Percentiles rank a stretch among this genome's conserved stretches.
phyloP scores from a whole-genome alignment of 306 rosid species.

The Vigna trinervia region DNA sequence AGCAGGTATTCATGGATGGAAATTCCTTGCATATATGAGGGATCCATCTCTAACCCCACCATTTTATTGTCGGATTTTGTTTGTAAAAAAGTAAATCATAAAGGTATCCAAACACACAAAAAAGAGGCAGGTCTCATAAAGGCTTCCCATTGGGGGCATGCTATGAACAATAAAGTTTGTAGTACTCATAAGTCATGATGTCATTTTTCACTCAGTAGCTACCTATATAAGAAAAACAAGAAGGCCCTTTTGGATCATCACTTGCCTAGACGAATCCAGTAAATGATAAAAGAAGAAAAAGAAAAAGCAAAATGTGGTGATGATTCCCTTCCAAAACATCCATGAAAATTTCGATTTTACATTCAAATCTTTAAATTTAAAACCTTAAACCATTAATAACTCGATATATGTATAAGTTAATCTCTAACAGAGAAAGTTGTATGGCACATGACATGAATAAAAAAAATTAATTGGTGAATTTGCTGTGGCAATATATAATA shows the following conservation, averaged over 20 bases:
- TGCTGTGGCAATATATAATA: slow-evolving; percentile 1
- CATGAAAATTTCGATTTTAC: not conserved
- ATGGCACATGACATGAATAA: slow-evolving; percentile 42
- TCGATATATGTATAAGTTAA: slow-evolving; percentile 35
- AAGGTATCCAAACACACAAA: not conserved
- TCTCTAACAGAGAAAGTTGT: slow-evolving; percentile 33
- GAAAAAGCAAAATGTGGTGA: not conserved
- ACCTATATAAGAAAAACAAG: slow-evolving; percentile 22
- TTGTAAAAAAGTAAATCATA: slow-evolving; percentile 38
- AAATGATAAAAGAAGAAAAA: not conserved
- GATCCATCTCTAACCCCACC: slow-evolving; percentile 48
- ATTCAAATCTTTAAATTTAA: slow-evolving; percentile 31
- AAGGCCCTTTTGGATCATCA: slow-evolving; percentile 38
- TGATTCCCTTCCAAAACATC: not conserved
- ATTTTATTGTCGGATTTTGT: slow-evolving; percentile 25
- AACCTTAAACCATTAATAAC: not conserved
- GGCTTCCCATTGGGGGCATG: slow-evolving; percentile 27
- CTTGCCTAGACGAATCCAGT: slow-evolving; percentile 21
- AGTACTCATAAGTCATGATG: slow-evolving; percentile 57
- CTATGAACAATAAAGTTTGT: slow-evolving; percentile 35
- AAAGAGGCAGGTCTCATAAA: not conserved
- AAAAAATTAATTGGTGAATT: not conserved
- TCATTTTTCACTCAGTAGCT: slow-evolving; percentile 37
- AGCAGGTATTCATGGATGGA: slow-evolving; percentile 32
- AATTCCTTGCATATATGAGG: slow-evolving; percentile 32